These are phyloP conservation scores for Saprolegnia parasitica DNA, from an alignment of 352 stramenopile genomes.

Conservation along the genomic window DNA sequence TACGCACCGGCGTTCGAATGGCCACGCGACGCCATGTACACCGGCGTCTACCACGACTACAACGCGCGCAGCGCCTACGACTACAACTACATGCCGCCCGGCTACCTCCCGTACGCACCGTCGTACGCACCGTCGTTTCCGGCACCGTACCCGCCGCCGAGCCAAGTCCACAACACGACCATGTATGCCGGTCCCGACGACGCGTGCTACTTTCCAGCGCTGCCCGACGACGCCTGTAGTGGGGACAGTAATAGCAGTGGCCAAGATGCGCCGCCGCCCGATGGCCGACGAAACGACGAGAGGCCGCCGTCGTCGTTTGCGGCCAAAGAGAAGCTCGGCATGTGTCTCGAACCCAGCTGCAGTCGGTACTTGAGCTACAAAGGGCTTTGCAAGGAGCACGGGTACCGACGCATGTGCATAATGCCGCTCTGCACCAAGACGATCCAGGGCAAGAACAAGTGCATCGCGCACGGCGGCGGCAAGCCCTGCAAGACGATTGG, in stretches of 20 bases:
- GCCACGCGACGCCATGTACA: too few relatives aligned
- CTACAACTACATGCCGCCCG: neutral
- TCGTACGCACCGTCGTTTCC: neutral
- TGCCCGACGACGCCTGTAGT: too few relatives aligned
- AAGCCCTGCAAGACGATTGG: slow-evolving; percentile 9
- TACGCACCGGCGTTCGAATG: neutral
- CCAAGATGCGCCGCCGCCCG: too few relatives aligned
- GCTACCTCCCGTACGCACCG: neutral
- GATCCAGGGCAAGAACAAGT: slow-evolving; percentile 21
- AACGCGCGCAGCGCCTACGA: neutral
- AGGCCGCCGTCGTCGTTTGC: neutral
- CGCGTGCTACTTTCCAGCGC: too few relatives aligned
- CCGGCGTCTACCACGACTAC: neutral
- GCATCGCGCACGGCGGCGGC: slow-evolving; percentile 26
- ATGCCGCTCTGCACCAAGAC: slow-evolving; percentile 19
- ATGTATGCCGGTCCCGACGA: too few relatives aligned
- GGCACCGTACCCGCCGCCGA: too few relatives aligned
- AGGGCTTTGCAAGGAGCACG: slow-evolving; percentile 22
- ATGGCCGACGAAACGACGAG: too few relatives aligned
- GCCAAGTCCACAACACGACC: too few relatives aligned
- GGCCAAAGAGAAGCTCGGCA: neutral
- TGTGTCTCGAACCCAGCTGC: slow-evolving; percentile 18
- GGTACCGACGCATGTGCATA: slow-evolving; percentile 4
- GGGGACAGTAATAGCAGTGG: too few relatives aligned
- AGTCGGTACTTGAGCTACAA: slow-evolving; percentile 18